Percentiles rank a stretch among this genome's conserved stretches.
Evolutionary conservation across 1,139 yeast genomes (phyloP).

Genomic region (Lodderomyces jiufengensis): DNA sequence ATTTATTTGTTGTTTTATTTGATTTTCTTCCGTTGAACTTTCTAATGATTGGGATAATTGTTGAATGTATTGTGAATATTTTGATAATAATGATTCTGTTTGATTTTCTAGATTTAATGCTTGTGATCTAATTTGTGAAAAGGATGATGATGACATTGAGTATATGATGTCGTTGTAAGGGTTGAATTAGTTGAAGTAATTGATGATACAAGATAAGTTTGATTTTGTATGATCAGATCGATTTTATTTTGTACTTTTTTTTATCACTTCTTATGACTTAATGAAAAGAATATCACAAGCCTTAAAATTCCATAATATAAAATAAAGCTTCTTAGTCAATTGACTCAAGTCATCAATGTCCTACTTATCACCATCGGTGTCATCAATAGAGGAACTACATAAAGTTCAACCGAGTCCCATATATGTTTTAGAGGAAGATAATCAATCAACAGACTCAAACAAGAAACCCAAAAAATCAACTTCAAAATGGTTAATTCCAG

Average conservation of each 20-base stretch:
- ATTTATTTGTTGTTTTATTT: conserved; percentile 50
- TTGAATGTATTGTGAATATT: conserved; percentile 31
- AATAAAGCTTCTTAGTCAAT: no score
- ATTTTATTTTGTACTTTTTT: not conserved
- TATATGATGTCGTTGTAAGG: not conserved
- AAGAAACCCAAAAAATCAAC: conserved; percentile 1
- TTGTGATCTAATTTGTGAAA: conserved; percentile 38
- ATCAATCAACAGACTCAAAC: conserved; percentile 1
- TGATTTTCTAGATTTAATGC: conserved; percentile 41
- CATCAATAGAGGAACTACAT: conserved; percentile 4
- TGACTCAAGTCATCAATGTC: no score
- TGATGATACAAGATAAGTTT: no score
- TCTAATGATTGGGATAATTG: conserved; percentile 20
- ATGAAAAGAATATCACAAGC: no score
- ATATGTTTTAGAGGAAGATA: not conserved
- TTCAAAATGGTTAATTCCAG: conserved; percentile 12
- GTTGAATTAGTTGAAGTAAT: no score
- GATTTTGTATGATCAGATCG: no score
- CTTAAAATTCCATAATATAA: no score
- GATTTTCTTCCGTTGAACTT: conserved; percentile 64
- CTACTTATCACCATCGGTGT: not conserved
- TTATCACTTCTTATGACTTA: no score
- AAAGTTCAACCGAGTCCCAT: conserved; percentile 2
- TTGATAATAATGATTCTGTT: conserved; percentile 37
- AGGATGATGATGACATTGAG: conserved; percentile 36